These are phyloP conservation scores for Rhizopogon sp. DNA, from an alignment of 768 basidiomycete species.

Conservation along the genomic window DNA sequence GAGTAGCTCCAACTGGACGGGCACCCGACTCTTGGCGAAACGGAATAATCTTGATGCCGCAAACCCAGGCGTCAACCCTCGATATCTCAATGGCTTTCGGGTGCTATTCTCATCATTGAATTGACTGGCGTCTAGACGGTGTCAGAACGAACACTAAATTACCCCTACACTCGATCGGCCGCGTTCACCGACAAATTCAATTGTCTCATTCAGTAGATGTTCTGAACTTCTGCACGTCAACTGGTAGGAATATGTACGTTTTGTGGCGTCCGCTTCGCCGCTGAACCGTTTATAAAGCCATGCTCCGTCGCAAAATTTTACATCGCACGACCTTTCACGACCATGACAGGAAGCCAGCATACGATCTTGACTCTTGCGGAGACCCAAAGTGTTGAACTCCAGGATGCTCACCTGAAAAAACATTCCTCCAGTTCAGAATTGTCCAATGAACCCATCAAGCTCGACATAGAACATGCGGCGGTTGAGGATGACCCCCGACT, in stretches of 20 bases:
- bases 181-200: neutral
- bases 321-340: neutral
- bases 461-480: conserved; percentile 31
- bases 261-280: neutral
- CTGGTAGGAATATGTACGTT: neutral
- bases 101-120: too few relatives aligned
- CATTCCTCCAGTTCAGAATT: neutral
- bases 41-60: too few relatives aligned
- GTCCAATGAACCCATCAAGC: neutral
- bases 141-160: neutral
- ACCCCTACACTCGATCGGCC: neutral
- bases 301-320: neutral
- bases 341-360: conserved; percentile 1
- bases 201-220: neutral
- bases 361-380: neutral
- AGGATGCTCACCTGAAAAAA: neutral
- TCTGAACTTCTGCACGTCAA: too few relatives aligned
- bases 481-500: conserved; percentile 58
- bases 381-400: neutral
- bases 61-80: too few relatives aligned
- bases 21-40: too few relatives aligned
- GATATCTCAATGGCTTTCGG: too few relatives aligned
- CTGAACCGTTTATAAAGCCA: neutral
- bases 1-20: too few relatives aligned
- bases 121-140: too few relatives aligned